Evolutionary conservation across 2,329 filamentous ascomycete species (phyloP).

Genomic region (Hymenotorrendiella dingleyae): DNA sequence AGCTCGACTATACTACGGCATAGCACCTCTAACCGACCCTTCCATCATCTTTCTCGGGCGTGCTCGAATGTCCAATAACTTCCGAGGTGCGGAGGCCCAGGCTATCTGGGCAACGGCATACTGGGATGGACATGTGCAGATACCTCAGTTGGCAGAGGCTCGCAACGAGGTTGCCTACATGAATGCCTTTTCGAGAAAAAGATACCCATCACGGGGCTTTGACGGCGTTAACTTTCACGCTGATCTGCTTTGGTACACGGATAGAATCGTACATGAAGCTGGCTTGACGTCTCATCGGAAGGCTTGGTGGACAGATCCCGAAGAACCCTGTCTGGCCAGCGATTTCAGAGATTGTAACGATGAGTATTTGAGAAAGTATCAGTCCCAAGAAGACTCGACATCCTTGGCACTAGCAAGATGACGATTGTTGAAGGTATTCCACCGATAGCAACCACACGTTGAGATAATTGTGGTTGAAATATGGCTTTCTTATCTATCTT

Average conservation of each 20-base stretch:
- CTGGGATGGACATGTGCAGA: neutral
- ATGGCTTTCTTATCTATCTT: too few relatives aligned
- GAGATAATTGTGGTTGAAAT: too few relatives aligned
- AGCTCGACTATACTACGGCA: neutral
- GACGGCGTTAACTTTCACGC: neutral
- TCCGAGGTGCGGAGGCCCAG: neutral
- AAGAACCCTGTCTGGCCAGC: neutral
- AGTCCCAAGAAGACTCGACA: neutral
- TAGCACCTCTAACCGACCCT: neutral
- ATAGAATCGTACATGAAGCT: neutral
- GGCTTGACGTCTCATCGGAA: neutral
- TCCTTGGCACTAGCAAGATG: too few relatives aligned
- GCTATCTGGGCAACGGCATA: constrained; percentile 2
- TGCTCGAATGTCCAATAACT: neutral
- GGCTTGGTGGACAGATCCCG: neutral
- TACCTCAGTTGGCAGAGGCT: neutral
- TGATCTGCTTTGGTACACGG: neutral
- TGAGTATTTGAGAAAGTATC: neutral
- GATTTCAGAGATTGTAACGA: neutral
- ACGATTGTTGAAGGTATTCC: too few relatives aligned
- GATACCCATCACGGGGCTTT: neutral
- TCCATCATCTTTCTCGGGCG: constrained; percentile 1
- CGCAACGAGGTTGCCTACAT: neutral
- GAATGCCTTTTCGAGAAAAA: constrained; percentile 3
- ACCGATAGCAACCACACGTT: too few relatives aligned